These are phyloP conservation scores for Lenzites betulinus DNA, from an alignment of 768 basidiomycete species.

Conservation along the genomic window DNA sequence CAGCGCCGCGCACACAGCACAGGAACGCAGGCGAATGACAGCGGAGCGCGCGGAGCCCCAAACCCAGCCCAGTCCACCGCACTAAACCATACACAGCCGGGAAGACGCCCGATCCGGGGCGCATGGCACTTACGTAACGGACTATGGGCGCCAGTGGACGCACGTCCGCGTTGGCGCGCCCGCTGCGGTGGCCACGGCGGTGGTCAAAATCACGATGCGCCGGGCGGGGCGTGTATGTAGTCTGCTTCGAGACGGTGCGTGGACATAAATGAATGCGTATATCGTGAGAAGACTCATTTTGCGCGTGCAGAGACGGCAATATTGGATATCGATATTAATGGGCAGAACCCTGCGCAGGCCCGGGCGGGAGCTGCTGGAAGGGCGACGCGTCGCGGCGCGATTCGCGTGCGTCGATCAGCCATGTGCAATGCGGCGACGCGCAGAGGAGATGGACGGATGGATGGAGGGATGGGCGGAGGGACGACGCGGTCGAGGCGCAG, in stretches of 20 bases:
- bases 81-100: not conserved
- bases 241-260: too few species aligned
- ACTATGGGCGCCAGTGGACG: slow-evolving; percentile 13
- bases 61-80: too few species aligned
- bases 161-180: not conserved
- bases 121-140: not conserved
- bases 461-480: not conserved
- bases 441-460: not conserved
- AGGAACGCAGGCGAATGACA: too few species aligned
- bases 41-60: too few species aligned
- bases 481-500: too few species aligned
- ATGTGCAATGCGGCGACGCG: too few species aligned
- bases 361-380: slow-evolving; percentile 4
- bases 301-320: too few species aligned
- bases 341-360: not conserved
- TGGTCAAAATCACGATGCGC: slow-evolving; percentile 2
- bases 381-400: not conserved
- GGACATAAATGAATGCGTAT: not conserved
- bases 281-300: too few species aligned
- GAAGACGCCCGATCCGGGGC: not conserved
- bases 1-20: too few species aligned
- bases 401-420: slow-evolving; percentile 7
- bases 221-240: too few species aligned
- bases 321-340: too few species aligned
- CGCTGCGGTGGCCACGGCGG: not conserved